Evolutionary conservation across 1,284 basidiomycete species (phyloP), one percentile per base, ranked within the genome.

Genomic region (Ustilago tritici): DNA sequence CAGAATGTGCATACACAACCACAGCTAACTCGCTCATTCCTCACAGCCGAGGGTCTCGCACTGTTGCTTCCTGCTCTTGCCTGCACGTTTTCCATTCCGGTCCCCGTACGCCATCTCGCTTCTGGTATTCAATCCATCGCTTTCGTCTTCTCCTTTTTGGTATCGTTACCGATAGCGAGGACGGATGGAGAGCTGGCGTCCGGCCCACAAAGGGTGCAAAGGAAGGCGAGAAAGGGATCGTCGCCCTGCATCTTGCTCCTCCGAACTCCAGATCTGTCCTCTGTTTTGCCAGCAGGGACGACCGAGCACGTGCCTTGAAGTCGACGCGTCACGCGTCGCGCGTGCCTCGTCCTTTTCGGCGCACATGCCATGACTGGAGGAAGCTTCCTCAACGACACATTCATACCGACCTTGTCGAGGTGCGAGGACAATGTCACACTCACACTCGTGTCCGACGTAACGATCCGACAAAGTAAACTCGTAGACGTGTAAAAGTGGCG

Each of bases 21-120:
- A 41, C 40, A 41, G 7, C 8, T 9, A 28, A 19, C 53, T 19
- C n/a, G 38, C 10, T 23, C 11, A 31, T 23, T 19, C 19, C 28
- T 38, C 50, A 32, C 41, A 70, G 63, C 62, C 68, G 63, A 70
- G 69, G 64, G 69, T 66, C 69, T 56, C 34, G 15, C 23, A 10
- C 28, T 47, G 28, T 19, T 54, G 43, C 40, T 41, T 12, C 40
- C 40, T 46, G 12, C 23, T 6, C 19, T 35, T 34, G 23, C 23
- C 46, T 58, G 57, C 67, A 54, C 38, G 46, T 35, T 28, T 28
- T 31, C 7, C 57, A 53, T 60, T 60, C 57, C 54, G 31, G 19
- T 28, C 56, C 49, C 47, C 61, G 12, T 38, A 50, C 46, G 53
- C 52, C 61, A 56, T 52, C 53, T 52, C 61, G 61, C 61, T 56